phyloP scores from a whole-genome alignment of 2,329 filamentous ascomycete genomes.

The Emergomyces africanus region DNA sequence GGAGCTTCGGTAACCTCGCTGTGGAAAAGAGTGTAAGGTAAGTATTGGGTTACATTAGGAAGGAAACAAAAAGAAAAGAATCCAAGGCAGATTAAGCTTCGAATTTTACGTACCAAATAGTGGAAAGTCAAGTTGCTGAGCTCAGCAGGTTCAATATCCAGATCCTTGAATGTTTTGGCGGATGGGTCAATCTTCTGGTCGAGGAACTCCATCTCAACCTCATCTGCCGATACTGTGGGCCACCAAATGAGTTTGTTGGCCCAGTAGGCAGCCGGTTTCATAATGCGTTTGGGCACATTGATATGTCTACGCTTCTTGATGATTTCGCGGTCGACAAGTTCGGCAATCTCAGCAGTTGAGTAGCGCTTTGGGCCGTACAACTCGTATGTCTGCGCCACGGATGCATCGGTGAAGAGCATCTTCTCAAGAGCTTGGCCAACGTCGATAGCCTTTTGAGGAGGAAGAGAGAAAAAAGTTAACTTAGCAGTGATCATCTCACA shows the following conservation, averaged over 20 bases:
- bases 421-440: constrained; percentile 77
- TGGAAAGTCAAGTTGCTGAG: constrained; percentile 80
- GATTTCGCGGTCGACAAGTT: constrained; percentile 84
- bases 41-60: neutral
- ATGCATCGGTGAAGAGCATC: constrained; percentile 85
- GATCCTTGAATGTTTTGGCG: constrained; percentile 91
- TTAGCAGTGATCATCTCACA: neutral
- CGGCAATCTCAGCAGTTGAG: constrained; percentile 72
- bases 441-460: constrained; percentile 58
- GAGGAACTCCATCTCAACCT: constrained; percentile 84
- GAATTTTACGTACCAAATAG: constrained; percentile 59
- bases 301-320: constrained; percentile 79
- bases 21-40: constrained; percentile 8
- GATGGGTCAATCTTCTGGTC: constrained; percentile 81
- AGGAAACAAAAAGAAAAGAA: neutral
- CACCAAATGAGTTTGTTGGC: constrained; percentile 84
- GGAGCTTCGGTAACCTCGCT: constrained; percentile 84
- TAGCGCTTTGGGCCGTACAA: constrained; percentile 91
- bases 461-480: constrained; percentile 8
- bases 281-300: constrained; percentile 70
- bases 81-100: neutral
- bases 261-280: constrained; percentile 61
- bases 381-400: constrained; percentile 82
- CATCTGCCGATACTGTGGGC: constrained; percentile 67
- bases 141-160: constrained; percentile 80